These are phyloP conservation scores for Fusarium bulbicola DNA, from an alignment of 2,329 filamentous ascomycete genomes.

Conservation along the genomic window DNA sequence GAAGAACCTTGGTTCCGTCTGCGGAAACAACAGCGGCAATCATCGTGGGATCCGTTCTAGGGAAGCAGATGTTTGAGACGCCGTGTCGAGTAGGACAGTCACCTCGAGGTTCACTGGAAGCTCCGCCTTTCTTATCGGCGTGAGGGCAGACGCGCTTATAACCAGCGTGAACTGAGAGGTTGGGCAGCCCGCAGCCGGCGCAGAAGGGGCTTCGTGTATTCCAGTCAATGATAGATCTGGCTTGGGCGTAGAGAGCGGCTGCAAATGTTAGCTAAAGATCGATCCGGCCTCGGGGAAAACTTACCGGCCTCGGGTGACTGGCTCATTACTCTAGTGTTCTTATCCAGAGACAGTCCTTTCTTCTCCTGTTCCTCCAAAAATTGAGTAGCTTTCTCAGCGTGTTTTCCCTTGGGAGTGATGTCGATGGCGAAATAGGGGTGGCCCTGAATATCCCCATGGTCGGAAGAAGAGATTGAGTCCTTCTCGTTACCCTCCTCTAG, in stretches of 20 bases:
- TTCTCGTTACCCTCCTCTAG: constrained; percentile 70
- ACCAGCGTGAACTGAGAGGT: constrained; percentile 79
- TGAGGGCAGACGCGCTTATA: constrained; percentile 84
- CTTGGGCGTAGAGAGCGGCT: constrained; percentile 93
- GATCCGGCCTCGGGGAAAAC: constrained; percentile 20
- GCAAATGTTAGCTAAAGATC: constrained; percentile 10
- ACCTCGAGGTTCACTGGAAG: constrained; percentile 62
- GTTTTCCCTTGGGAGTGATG: constrained; percentile 75
- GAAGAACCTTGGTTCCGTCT: constrained; percentile 79
- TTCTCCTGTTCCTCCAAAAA: constrained; percentile 54
- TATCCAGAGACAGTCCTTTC: constrained; percentile 71
- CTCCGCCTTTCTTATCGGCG: constrained; percentile 65
- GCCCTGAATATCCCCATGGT: constrained; percentile 77
- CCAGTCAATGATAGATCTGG: constrained; percentile 91
- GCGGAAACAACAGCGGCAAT: constrained; percentile 92
- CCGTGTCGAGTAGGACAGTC: constrained; percentile 85
- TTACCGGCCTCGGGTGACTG: constrained; percentile 70
- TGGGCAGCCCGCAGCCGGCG: constrained; percentile 84
- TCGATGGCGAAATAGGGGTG: constrained; percentile 91
- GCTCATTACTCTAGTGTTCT: constrained; percentile 70
- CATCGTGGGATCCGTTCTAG: constrained; percentile 91
- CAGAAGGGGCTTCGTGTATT: constrained; percentile 93
- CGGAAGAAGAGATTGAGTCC: constrained; percentile 39
- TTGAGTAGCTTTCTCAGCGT: constrained; percentile 68
- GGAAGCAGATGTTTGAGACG: constrained; percentile 91